phyloP scores from a whole-genome alignment of 192 early-diverging fungal genomes.

The Coemansia erecta region DNA sequence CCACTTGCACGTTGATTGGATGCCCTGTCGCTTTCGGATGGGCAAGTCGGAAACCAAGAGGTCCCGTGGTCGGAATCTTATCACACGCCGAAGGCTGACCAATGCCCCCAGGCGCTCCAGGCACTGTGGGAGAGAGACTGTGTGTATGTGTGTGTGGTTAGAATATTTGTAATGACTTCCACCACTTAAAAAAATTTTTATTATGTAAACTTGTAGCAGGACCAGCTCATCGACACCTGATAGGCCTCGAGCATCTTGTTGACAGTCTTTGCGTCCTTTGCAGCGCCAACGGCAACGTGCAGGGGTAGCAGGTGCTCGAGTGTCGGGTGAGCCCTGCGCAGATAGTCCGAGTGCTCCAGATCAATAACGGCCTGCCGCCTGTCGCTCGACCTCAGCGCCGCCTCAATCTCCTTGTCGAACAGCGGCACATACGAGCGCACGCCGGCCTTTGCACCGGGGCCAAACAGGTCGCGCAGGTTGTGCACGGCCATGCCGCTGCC shows the following conservation, averaged over 20 bases:
- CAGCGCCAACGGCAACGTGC: slow-evolving; percentile 66
- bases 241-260: slow-evolving; percentile 37
- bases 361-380: slow-evolving; percentile 42
- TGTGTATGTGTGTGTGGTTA: background rate
- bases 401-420: slow-evolving; percentile 62
- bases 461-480: slow-evolving; percentile 59
- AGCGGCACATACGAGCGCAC: slow-evolving; percentile 55
- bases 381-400: slow-evolving; percentile 28
- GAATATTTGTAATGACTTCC: background rate
- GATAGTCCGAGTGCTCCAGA: slow-evolving; percentile 40
- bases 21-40: too few species aligned
- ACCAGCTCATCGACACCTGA: slow-evolving; percentile 40
- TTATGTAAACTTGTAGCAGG: slow-evolving; percentile 29
- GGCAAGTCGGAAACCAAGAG: too few species aligned
- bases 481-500: slow-evolving; percentile 67
- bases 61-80: too few species aligned
- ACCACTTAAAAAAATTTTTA: background rate
- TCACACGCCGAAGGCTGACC: too few species aligned
- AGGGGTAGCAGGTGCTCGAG: slow-evolving; percentile 68
- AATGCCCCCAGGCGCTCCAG: too few species aligned
- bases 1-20: too few species aligned
- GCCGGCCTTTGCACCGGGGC: slow-evolving; percentile 11
- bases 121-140: background rate
- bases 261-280: slow-evolving; percentile 39
- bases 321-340: slow-evolving; percentile 62